Conservation (phyloP, 495 filamentous ascomycete species). For the Daldinia childiae region DNA sequence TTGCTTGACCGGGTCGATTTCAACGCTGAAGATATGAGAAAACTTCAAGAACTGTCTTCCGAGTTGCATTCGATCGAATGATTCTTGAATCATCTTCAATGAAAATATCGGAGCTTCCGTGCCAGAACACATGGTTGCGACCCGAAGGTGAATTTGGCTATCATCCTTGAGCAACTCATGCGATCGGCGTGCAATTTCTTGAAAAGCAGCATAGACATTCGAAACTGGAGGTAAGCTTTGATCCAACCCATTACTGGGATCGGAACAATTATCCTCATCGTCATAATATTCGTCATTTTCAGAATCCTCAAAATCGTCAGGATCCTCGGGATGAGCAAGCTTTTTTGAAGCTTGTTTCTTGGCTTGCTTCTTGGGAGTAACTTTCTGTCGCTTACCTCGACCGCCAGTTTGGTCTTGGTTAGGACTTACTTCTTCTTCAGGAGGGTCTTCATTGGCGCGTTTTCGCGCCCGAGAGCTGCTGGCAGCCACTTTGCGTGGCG, state of each 20-base stretch:
- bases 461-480: background rate
- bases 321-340: too few species aligned
- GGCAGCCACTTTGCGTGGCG: background rate
- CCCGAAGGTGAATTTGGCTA: slow-evolving; percentile 53
- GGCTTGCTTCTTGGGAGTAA: too few species aligned
- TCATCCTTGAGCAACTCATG: background rate
- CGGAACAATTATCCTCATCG: background rate
- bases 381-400: background rate
- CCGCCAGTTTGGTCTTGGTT: background rate
- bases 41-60: slow-evolving; percentile 53
- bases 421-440: background rate
- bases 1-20: slow-evolving; percentile 82
- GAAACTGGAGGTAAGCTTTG: slow-evolving; percentile 37
- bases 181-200: slow-evolving; percentile 41
- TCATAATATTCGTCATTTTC: background rate
- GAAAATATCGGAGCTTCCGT: slow-evolving; percentile 82
- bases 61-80: slow-evolving; percentile 41
- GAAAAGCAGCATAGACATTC: slow-evolving; percentile 45
- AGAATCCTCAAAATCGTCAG: background rate
- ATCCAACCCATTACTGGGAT: slow-evolving; percentile 16
- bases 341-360: too few species aligned
- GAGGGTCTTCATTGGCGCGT: background rate
- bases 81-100: slow-evolving; percentile 60
- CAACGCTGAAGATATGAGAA: slow-evolving; percentile 77
- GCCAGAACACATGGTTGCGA: slow-evolving; percentile 85